phyloP scores from a whole-genome alignment of 768 basidiomycete species.

The Mycena latifolia region DNA sequence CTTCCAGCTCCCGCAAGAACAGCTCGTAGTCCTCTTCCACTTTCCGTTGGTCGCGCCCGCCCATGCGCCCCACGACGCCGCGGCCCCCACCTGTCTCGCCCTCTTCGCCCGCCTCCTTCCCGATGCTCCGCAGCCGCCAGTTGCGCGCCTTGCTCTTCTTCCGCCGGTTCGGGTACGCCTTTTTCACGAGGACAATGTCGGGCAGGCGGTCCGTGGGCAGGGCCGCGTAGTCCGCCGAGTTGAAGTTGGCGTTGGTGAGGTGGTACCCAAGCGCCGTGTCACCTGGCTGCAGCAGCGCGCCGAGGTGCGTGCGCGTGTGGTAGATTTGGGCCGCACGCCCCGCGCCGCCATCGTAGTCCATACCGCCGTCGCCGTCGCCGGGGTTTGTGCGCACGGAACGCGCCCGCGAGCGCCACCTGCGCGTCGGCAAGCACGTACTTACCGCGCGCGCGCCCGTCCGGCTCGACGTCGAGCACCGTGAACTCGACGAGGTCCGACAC shows the following conservation, averaged over 20 bases:
- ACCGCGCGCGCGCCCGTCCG: slow-evolving; percentile 73
- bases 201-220: slow-evolving; percentile 79
- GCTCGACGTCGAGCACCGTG: slow-evolving; percentile 94
- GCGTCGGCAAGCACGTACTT: slow-evolving; percentile 86
- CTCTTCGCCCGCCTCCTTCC: slow-evolving; percentile 91
- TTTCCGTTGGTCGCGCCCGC: slow-evolving; percentile 91
- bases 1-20: slow-evolving; percentile 94
- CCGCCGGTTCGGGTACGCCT: slow-evolving; percentile 92
- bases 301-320: slow-evolving; percentile 97
- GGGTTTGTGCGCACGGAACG: slow-evolving; percentile 62
- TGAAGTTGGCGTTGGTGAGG: slow-evolving; percentile 92
- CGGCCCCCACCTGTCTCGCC: slow-evolving; percentile 82
- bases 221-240: slow-evolving; percentile 85
- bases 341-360: slow-evolving; percentile 73
- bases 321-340: slow-evolving; percentile 78
- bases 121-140: slow-evolving; percentile 94
- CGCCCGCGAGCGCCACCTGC: slow-evolving; percentile 89
- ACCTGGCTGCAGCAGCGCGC: slow-evolving; percentile 91
- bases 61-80: slow-evolving; percentile 91
- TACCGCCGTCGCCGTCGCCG: slow-evolving; percentile 60
- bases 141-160: slow-evolving; percentile 89
- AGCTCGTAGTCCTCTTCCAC: slow-evolving; percentile 98
- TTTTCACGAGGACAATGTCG: slow-evolving; percentile 94
- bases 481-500: slow-evolving; percentile 93
- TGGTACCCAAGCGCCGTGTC: slow-evolving; percentile 94